Evolutionary conservation across 345 rosid species (phyloP).

Genomic region (Firmiana major): DNA sequence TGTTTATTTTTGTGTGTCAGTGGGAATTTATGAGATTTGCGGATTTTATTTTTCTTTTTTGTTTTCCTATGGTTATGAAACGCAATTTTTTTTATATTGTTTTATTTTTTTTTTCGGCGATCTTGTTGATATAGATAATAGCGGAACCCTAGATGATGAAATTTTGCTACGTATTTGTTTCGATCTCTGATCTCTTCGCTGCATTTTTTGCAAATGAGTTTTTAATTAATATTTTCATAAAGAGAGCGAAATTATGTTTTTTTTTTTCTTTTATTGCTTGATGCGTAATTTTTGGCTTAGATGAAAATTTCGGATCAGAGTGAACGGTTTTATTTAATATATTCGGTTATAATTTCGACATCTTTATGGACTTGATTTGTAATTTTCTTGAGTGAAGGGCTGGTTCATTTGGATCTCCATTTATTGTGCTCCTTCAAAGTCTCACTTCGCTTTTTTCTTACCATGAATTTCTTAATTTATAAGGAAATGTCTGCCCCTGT

Average conservation of each 20-base stretch:
- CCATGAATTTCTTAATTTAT: slow-evolving; percentile 11
- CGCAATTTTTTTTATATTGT: neutral
- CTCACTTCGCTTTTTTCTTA: neutral
- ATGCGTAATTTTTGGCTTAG: neutral
- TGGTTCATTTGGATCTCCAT: neutral
- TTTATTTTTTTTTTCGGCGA: neutral
- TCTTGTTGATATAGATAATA: neutral
- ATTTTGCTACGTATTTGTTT: neutral
- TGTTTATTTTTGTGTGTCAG: neutral
- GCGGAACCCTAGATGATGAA: neutral
- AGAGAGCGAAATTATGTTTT: neutral
- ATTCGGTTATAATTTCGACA: neutral
- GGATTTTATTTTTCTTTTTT: neutral
- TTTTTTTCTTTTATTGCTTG: slow-evolving; percentile 10
- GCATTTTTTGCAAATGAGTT: neutral
- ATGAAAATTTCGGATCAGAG: neutral
- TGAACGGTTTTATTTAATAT: neutral
- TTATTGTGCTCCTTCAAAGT: neutral
- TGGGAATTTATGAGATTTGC: neutral
- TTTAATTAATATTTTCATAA: neutral
- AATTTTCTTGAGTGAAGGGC: slow-evolving; percentile 1
- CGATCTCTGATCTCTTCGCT: slow-evolving; percentile 20
- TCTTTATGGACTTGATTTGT: slow-evolving; percentile 14
- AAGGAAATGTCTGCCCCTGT: slow-evolving; percentile 75
- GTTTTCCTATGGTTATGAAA: neutral